Conservation (phyloP, 768 basidiomycete species). For the Russula sp. region DNA sequence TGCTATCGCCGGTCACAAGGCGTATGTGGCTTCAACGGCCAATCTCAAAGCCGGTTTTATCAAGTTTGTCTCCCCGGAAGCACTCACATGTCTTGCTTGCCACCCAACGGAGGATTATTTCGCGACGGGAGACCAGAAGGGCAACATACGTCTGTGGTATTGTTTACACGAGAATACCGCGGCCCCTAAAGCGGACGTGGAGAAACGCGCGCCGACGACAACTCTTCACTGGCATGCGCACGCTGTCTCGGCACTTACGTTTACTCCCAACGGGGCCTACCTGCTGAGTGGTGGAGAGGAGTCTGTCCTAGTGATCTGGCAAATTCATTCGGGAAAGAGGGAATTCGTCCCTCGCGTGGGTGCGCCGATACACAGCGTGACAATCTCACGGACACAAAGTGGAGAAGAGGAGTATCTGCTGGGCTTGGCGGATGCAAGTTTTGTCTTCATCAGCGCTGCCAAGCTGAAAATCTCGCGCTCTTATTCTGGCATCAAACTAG, state of each 20-base stretch:
- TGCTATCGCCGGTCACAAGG: constrained; percentile 66
- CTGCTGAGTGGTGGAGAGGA: constrained; percentile 93
- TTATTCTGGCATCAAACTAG: constrained; percentile 72
- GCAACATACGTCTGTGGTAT: constrained; percentile 88
- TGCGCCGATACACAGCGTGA: constrained; percentile 70
- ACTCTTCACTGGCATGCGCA: constrained; percentile 97
- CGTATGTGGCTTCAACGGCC: constrained; percentile 62
- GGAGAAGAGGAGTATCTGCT: constrained; percentile 84
- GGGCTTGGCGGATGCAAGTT: constrained; percentile 74
- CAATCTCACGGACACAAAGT: constrained; percentile 44
- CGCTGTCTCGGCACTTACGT: constrained; percentile 78
- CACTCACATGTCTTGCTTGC: constrained; percentile 76
- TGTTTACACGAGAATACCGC: constrained; percentile 62
- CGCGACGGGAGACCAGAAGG: constrained; percentile 86
- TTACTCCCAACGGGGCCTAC: constrained; percentile 88
- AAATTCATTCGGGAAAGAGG: constrained; percentile 78
- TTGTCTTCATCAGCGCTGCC: constrained; percentile 65
- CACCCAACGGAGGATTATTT: constrained; percentile 92
- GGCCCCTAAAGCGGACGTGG: constrained; percentile 50
- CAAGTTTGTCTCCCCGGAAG: constrained; percentile 78
- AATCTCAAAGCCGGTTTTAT: constrained; percentile 61
- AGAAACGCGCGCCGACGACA: constrained; percentile 79
- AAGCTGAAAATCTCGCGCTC: constrained; percentile 67
- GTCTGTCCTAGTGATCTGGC: constrained; percentile 95
- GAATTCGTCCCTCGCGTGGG: constrained; percentile 93